These are phyloP conservation scores for Trichoderma atroviride DNA, from an alignment of 2,329 filamentous ascomycete genomes.

Conservation along the genomic window DNA sequence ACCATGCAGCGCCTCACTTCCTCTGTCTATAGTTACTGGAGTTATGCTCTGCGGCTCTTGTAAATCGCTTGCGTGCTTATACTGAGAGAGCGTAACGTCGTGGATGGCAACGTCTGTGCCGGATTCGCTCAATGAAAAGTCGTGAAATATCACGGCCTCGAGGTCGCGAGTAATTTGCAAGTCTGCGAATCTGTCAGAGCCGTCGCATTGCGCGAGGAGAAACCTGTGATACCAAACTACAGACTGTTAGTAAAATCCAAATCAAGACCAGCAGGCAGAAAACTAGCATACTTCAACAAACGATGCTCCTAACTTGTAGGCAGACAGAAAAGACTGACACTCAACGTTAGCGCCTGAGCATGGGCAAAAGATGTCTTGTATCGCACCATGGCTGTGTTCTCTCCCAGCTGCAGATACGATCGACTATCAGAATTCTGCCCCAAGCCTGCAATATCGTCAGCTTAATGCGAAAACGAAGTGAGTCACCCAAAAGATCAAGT, in stretches of 20 bases:
- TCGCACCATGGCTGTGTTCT: slow-evolving; percentile 39
- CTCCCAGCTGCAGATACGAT: slow-evolving; percentile 41
- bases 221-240: slow-evolving; percentile 18
- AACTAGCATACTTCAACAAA: not conserved
- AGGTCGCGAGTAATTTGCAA: slow-evolving; percentile 47
- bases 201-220: not conserved
- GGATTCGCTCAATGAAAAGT: slow-evolving; percentile 47
- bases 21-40: not conserved
- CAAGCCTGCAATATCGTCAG: not conserved
- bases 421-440: slow-evolving; percentile 20
- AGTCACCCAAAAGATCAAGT: not conserved
- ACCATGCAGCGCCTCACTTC: not conserved
- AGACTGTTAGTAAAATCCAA: not conserved
- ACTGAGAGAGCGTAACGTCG: slow-evolving; percentile 44
- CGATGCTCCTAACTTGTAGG: not conserved
- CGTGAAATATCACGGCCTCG: slow-evolving; percentile 46
- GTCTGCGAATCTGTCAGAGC: slow-evolving; percentile 34
- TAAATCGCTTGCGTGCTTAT: slow-evolving; percentile 37
- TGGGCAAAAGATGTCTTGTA: not conserved
- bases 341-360: not conserved
- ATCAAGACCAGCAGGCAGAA: not conserved
- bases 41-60: slow-evolving; percentile 28
- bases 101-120: slow-evolving; percentile 47
- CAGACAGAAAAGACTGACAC: not conserved
- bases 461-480: not conserved